Percentiles rank a stretch among this genome's conserved stretches.
Conservation (phyloP, 2,329 filamentous ascomycete species). For the Cladophialophora exuberans region DNA sequence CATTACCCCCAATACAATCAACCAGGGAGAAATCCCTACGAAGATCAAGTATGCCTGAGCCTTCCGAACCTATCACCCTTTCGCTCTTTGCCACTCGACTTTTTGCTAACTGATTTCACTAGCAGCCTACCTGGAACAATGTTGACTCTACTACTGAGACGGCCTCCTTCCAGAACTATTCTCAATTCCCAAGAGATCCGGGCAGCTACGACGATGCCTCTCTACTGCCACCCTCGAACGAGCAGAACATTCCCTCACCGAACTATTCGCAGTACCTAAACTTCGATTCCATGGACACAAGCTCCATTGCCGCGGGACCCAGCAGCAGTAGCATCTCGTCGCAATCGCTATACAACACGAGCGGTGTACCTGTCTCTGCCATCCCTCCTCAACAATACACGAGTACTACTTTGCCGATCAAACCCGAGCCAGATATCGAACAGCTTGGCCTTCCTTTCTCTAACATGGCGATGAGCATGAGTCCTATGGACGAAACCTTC, state of each 20-base stretch:
- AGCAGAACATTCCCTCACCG: conserved; percentile 23
- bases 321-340: conserved; percentile 17
- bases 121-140: conserved; percentile 24
- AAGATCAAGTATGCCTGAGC: conserved; percentile 20
- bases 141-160: conserved; percentile 22
- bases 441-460: conserved; percentile 3
- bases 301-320: conserved; percentile 14
- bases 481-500: neutral
- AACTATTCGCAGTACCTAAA: conserved; percentile 28
- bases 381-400: conserved; percentile 13
- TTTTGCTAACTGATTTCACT: conserved; percentile 9
- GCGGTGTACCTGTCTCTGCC: conserved; percentile 5
- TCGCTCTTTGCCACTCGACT: conserved; percentile 1
- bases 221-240: conserved; percentile 1
- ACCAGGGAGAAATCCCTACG: conserved; percentile 18
- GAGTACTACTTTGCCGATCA: conserved; percentile 16
- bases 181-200: conserved; percentile 12
- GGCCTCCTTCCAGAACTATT: conserved; percentile 15
- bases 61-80: too few relatives aligned
- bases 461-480: conserved; percentile 1
- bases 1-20: conserved; percentile 20
- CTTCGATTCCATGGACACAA: conserved; percentile 23
- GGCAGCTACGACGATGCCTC: conserved; percentile 14
- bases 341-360: conserved; percentile 9
- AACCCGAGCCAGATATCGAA: conserved; percentile 16